Evolutionary conservation across 2,329 filamentous ascomycete species (phyloP).

Genomic region (Alternaria novae-zelandiae): DNA sequence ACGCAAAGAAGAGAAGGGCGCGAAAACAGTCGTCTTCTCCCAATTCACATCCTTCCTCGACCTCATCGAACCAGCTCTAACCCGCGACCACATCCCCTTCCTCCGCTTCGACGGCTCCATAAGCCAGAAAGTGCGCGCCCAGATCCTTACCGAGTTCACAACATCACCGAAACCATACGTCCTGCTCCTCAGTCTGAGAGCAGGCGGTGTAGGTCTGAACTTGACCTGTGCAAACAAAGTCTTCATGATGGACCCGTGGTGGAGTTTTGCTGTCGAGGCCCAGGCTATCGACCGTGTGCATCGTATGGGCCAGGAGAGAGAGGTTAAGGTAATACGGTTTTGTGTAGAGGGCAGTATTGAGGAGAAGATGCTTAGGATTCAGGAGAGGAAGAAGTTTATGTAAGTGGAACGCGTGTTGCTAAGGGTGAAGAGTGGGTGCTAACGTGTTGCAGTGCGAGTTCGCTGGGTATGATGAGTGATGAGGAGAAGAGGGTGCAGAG

Average conservation of each 20-base stretch:
- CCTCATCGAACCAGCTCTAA: conserved; percentile 83
- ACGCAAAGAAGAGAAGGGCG: conserved; percentile 68
- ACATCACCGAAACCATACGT: conserved; percentile 67
- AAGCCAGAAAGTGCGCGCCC: conserved; percentile 81
- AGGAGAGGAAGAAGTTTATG: conserved; percentile 96
- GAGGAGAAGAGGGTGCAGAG: conserved; percentile 89
- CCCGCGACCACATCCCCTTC: conserved; percentile 73
- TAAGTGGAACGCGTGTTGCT: conserved; percentile 57
- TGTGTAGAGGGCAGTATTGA: conserved; percentile 92
- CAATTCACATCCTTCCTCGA: conserved; percentile 97
- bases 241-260: conserved; percentile 99
- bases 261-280: conserved; percentile 95
- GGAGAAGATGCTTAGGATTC: conserved; percentile 90
- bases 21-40: conserved; percentile 92
- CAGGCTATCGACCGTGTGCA: conserved; percentile 98
- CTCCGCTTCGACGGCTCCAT: conserved; percentile 93
- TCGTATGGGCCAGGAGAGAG: conserved; percentile 89
- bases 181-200: conserved; percentile 81
- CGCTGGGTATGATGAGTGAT: conserved; percentile 90
- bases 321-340: conserved; percentile 86
- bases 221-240: conserved; percentile 87
- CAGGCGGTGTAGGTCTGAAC: conserved; percentile 93
- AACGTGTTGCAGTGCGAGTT: conserved; percentile 73
- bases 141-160: conserved; percentile 76
- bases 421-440: conserved; percentile 11